These are phyloP conservation scores for Pythium vanterpoolii DNA, from an alignment of 352 stramenopile species.

Conservation along the genomic window DNA sequence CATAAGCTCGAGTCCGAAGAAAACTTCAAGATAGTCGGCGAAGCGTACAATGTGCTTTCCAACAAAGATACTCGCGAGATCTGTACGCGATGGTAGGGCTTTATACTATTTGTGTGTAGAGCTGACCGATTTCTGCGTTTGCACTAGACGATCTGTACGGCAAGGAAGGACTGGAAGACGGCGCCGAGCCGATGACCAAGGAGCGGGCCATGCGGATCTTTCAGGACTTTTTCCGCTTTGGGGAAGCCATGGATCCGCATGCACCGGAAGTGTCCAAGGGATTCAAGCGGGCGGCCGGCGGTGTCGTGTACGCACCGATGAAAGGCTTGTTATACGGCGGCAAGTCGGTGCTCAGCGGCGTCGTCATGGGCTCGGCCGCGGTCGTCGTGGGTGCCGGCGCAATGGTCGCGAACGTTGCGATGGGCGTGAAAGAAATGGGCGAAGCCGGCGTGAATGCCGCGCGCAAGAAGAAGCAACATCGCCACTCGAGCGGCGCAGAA, in stretches of 20 bases:
- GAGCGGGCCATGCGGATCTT: constrained; percentile 85
- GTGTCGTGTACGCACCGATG: constrained; percentile 75
- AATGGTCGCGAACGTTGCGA: constrained; percentile 80
- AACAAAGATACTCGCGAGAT: constrained; percentile 88
- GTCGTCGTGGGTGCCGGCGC: constrained; percentile 71
- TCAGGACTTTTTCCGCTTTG: constrained; percentile 84
- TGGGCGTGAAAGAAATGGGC: constrained; percentile 86
- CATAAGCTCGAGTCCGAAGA: constrained; percentile 83
- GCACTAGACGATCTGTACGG: constrained; percentile 91
- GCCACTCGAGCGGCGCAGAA: constrained; percentile 20
- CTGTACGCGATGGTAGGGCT: constrained; percentile 44
- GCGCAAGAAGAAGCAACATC: constrained; percentile 43
- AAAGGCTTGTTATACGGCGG: constrained; percentile 83
- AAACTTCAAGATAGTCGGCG: constrained; percentile 93
- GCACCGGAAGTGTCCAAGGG: constrained; percentile 75
- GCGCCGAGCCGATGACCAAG: constrained; percentile 78
- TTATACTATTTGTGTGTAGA: constrained; percentile 6
- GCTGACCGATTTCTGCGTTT: not conserved
- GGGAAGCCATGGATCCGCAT: constrained; percentile 81
- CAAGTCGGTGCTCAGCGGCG: constrained; percentile 75
- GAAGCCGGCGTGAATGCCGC: constrained; percentile 77
- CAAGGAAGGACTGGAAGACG: constrained; percentile 88
- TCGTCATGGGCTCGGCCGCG: constrained; percentile 82
- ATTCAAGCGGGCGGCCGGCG: constrained; percentile 69
- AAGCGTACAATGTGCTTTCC: constrained; percentile 93